Conservation (phyloP, 1,284 basidiomycete species). For the Pseudozyma sp. region DNA sequence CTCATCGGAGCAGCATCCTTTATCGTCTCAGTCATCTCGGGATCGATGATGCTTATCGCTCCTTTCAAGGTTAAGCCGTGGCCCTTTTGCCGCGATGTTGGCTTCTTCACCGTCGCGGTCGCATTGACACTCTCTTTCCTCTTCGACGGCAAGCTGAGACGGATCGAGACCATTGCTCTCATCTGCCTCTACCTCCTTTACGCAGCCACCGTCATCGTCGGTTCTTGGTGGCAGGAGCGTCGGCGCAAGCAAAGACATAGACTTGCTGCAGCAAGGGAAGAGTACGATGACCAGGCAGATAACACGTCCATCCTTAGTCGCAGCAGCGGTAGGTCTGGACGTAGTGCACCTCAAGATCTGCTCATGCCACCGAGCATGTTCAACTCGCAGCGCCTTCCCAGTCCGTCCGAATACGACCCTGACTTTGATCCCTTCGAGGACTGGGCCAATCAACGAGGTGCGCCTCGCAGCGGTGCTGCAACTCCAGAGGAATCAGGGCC, state of each 20-base stretch:
- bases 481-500: conserved; percentile 19
- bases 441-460: conserved; percentile 36
- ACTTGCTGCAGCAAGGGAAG: conserved; percentile 49
- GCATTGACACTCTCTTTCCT: conserved; percentile 80
- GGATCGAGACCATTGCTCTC: conserved; percentile 81
- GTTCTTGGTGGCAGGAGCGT: conserved; percentile 77
- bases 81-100: conserved; percentile 90
- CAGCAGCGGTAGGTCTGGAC: conserved; percentile 17
- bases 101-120: conserved; percentile 89
- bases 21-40: conserved; percentile 92
- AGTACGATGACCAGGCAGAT: conserved; percentile 44
- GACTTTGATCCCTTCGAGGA: conserved; percentile 58
- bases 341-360: conserved; percentile 6
- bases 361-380: conserved; percentile 12
- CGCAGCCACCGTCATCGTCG: conserved; percentile 80
- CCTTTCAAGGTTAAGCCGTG: conserved; percentile 85
- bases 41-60: conserved; percentile 93
- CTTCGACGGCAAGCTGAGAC: conserved; percentile 79
- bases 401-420: conserved; percentile 58
- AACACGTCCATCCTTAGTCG: conserved; percentile 31
- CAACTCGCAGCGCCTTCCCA: conserved; percentile 32
- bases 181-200: conserved; percentile 83
- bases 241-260: conserved; percentile 37
- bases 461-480: conserved; percentile 18
- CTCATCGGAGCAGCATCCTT: conserved; percentile 94